Conservation (phyloP, 371 early-diverging fungal species). For the Mortierella sp. region DNA sequence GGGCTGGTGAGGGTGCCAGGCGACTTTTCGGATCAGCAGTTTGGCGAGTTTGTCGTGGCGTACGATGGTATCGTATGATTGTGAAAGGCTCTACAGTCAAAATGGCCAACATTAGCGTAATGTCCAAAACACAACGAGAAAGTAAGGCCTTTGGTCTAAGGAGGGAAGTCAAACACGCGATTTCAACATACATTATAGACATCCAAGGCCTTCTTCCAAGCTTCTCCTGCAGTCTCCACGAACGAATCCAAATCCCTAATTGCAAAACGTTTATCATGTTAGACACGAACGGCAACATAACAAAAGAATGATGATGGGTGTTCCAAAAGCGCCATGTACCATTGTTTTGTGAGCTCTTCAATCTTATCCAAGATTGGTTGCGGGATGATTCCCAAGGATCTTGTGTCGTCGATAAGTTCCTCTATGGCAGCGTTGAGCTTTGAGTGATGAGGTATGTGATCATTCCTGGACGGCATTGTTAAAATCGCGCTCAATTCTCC, state of each 20-base stretch:
- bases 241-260: constrained; percentile 38
- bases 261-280: not conserved
- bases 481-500: constrained; percentile 30
- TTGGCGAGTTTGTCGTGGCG: constrained; percentile 44
- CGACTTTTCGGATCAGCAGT: constrained; percentile 40
- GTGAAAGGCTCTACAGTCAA: constrained; percentile 16
- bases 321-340: constrained; percentile 6
- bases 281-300: not conserved
- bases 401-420: constrained; percentile 18
- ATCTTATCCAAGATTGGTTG: constrained; percentile 36
- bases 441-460: constrained; percentile 16
- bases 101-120: not conserved
- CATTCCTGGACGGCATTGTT: constrained; percentile 39
- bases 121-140: too few species aligned
- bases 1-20: constrained; percentile 47
- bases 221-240: constrained; percentile 13
- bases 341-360: constrained; percentile 37
- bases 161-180: not conserved
- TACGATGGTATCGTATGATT: constrained; percentile 28
- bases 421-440: constrained; percentile 25
- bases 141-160: too few species aligned
- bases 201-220: constrained; percentile 35
- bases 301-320: not conserved
- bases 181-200: constrained; percentile 31
- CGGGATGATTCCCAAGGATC: constrained; percentile 27